These are phyloP conservation scores for Phytophthora citrophthora DNA, from an alignment of 352 stramenopile genomes.

Conservation along the genomic window DNA sequence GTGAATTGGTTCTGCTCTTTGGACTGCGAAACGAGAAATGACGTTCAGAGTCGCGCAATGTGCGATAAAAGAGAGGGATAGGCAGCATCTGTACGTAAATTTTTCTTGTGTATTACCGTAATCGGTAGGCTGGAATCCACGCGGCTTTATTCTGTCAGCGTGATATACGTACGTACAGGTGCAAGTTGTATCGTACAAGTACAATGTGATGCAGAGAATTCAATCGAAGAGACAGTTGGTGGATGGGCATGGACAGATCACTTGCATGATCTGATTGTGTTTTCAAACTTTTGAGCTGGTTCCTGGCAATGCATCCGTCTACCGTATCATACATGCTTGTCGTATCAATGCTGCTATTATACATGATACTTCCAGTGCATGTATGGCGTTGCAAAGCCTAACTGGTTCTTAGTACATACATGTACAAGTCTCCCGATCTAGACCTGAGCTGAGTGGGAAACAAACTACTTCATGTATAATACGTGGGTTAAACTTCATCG, in stretches of 20 bases:
- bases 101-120: background rate
- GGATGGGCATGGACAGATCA: constrained; percentile 22
- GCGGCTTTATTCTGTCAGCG: constrained; percentile 10
- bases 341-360: constrained; percentile 3
- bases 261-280: constrained; percentile 16
- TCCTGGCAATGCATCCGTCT: background rate
- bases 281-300: background rate
- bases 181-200: no score
- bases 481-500: no score
- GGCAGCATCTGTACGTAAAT: constrained; percentile 17
- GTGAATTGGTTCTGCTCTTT: background rate
- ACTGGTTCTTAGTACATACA: background rate
- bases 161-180: constrained; percentile 5
- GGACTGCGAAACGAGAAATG: constrained; percentile 26
- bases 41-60: constrained; percentile 12
- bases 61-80: constrained; percentile 24
- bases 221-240: background rate
- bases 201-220: no score
- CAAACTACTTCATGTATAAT: no score
- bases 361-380: background rate
- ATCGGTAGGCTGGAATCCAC: background rate
- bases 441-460: background rate
- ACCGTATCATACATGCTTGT: background rate
- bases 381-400: background rate
- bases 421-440: constrained; percentile 5